Evolutionary conservation across 257 asterid species (phyloP).

Genomic region (Lycium ferocissimum): DNA sequence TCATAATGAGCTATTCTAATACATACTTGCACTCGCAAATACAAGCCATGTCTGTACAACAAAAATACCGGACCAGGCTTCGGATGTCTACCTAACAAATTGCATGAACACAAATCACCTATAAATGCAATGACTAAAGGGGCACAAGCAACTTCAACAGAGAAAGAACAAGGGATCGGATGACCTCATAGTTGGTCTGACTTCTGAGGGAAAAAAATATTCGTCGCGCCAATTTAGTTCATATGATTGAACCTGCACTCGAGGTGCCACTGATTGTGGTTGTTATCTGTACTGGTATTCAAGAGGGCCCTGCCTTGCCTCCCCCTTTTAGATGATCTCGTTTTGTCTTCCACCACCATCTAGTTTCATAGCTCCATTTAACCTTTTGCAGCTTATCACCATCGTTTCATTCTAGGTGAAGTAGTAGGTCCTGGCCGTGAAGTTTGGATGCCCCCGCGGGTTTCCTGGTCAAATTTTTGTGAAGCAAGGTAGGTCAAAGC

Average conservation of each 20-base stretch:
- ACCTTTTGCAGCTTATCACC: conserved; percentile 46
- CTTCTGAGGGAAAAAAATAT: conserved; percentile 15
- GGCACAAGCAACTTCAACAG: conserved; percentile 23
- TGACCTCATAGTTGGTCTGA: conserved; percentile 21
- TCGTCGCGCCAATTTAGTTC: conserved; percentile 21
- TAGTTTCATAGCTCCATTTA: background rate
- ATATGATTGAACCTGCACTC: conserved; percentile 26
- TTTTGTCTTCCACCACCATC: background rate
- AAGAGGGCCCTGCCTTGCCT: conserved; percentile 22
- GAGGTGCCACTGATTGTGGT: conserved; percentile 21
- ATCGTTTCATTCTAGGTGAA: conserved; percentile 60
- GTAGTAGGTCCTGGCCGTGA: conserved; percentile 55
- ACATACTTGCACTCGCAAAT: conserved; percentile 27
- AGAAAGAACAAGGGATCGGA: background rate
- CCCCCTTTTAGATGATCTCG: conserved; percentile 24
- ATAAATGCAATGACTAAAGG: background rate
- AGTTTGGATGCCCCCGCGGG: conserved; percentile 47
- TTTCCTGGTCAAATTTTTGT: conserved; percentile 60
- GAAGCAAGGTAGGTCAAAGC: conserved; percentile 81
- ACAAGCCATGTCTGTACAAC: conserved; percentile 28
- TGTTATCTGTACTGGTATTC: conserved; percentile 19
- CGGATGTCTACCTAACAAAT: conserved; percentile 1
- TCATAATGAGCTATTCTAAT: conserved; percentile 19
- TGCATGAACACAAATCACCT: background rate
- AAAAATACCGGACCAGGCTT: conserved; percentile 23